These are phyloP conservation scores for Neoboletus brunneissimus DNA, from an alignment of 768 basidiomycete species.

Conservation along the genomic window DNA sequence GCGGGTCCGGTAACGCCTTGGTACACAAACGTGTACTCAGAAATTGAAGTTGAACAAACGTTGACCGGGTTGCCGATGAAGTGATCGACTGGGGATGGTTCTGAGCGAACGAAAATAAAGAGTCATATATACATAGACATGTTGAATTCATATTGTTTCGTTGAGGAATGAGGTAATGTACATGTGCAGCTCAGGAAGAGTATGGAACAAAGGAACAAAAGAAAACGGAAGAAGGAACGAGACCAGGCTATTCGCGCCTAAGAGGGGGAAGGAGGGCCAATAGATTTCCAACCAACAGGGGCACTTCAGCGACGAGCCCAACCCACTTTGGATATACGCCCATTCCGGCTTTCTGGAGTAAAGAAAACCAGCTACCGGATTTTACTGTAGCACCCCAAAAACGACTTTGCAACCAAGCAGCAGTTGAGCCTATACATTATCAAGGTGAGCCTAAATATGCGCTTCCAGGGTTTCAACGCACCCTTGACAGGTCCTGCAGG, in stretches of 20 bases:
- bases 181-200: neutral
- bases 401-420: neutral
- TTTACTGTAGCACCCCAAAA: neutral
- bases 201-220: neutral
- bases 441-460: neutral
- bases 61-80: too few relatives aligned
- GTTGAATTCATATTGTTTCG: too few relatives aligned
- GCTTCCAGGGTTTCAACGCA: neutral
- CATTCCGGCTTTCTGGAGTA: neutral
- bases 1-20: too few relatives aligned
- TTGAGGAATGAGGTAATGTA: too few relatives aligned
- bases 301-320: neutral
- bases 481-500: neutral
- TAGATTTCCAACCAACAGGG: constrained; percentile 13
- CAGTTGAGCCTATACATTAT: neutral
- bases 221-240: too few relatives aligned
- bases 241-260: neutral
- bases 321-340: neutral
- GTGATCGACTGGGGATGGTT: too few relatives aligned
- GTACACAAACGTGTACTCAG: too few relatives aligned
- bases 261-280: neutral
- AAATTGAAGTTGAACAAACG: too few relatives aligned
- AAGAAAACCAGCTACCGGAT: neutral
- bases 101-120: too few relatives aligned
- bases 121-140: too few relatives aligned